These are phyloP conservation scores for Phoma sp. DNA, from an alignment of 2,329 filamentous ascomycete species.

Conservation along the genomic window DNA sequence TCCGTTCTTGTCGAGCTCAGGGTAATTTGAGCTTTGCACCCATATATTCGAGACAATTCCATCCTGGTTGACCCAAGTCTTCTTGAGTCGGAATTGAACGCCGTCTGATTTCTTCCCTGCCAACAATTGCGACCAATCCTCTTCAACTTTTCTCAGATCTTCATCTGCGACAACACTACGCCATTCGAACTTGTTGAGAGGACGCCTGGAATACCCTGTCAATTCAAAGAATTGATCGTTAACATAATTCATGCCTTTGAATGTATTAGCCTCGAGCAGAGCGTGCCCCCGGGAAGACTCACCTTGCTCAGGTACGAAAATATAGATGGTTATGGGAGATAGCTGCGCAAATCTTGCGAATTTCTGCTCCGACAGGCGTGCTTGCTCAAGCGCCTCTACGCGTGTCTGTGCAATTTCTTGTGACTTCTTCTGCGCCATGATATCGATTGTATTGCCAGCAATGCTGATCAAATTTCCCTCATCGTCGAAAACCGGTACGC, in stretches of 20 bases:
- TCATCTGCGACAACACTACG: slow-evolving; percentile 29
- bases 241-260: slow-evolving; percentile 35
- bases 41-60: slow-evolving; percentile 32
- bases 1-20: slow-evolving; percentile 32
- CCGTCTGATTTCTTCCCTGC: slow-evolving; percentile 24
- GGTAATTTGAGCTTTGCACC: slow-evolving; percentile 36
- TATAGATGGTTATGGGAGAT: slow-evolving; percentile 37
- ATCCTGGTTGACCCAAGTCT: slow-evolving; percentile 38
- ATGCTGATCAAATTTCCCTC: slow-evolving; percentile 36
- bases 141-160: slow-evolving; percentile 25
- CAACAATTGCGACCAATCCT: slow-evolving; percentile 27
- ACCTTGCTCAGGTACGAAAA: slow-evolving; percentile 32
- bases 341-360: slow-evolving; percentile 38
- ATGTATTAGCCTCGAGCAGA: background rate
- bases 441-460: slow-evolving; percentile 43
- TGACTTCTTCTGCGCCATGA: slow-evolving; percentile 41
- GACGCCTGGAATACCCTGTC: slow-evolving; percentile 24
- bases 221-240: slow-evolving; percentile 42
- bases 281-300: too few relatives aligned
- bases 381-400: slow-evolving; percentile 37
- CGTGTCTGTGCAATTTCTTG: slow-evolving; percentile 30
- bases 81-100: slow-evolving; percentile 37
- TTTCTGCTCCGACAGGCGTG: slow-evolving; percentile 33
- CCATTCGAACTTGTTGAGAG: slow-evolving; percentile 28
- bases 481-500: slow-evolving; percentile 40